Conservation (phyloP, 1,284 basidiomycete genomes). For the Melampsora larici-populina region DNA sequence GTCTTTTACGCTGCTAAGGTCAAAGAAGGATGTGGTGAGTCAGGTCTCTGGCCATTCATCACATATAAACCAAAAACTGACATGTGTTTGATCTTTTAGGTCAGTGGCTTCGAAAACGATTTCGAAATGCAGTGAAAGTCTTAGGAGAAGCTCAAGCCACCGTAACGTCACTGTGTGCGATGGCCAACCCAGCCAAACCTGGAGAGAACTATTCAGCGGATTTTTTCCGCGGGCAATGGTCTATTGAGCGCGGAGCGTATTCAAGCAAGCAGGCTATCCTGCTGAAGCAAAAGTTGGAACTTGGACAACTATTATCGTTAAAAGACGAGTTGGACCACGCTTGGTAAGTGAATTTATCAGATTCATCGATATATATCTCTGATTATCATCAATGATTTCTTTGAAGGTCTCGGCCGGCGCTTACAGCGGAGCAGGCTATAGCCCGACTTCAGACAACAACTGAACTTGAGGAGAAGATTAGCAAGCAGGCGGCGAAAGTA, state of each 20-base stretch:
- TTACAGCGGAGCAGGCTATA: too few relatives aligned
- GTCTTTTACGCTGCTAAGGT: background rate
- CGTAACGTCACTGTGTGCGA: background rate
- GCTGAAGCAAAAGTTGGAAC: too few relatives aligned
- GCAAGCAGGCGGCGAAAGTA: too few relatives aligned
- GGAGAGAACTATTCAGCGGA: too few relatives aligned
- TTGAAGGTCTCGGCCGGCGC: background rate
- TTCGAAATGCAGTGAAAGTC: background rate
- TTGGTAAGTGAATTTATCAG: background rate
- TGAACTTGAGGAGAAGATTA: too few relatives aligned
- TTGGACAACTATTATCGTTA: too few relatives aligned
- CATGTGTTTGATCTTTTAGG: background rate
- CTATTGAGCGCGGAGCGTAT: too few relatives aligned
- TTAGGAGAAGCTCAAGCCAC: background rate
- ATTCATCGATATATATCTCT: background rate
- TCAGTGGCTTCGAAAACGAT: background rate
- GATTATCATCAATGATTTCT: background rate
- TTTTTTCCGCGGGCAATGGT: too few relatives aligned
- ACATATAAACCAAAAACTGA: background rate
- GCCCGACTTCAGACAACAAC: too few relatives aligned
- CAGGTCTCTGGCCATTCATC: background rate
- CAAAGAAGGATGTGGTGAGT: background rate
- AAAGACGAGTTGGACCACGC: background rate
- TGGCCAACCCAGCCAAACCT: background rate
- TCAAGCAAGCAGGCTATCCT: too few relatives aligned